Evolutionary conservation across 2,329 filamentous ascomycete genomes (phyloP), one percentile per base, ranked within the genome.

Genomic region (Fusarium sp.): DNA sequence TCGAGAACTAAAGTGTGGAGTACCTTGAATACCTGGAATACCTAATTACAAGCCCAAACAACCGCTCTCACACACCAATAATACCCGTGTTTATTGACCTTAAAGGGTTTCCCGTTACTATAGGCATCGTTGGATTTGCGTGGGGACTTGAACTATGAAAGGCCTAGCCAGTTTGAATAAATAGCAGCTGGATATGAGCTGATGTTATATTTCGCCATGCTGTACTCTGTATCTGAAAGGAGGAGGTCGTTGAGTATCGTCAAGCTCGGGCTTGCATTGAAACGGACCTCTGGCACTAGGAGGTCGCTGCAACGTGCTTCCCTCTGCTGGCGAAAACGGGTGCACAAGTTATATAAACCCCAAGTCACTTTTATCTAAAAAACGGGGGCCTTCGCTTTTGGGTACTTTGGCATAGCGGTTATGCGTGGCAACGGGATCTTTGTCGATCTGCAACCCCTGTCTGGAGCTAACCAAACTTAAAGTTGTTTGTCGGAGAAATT

Each of bases 361-460:
- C n/a, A n/a, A n/a, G n/a, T n/a, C n/a, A n/a, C n/a, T n/a, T n/a
- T n/a, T n/a, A n/a, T n/a, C n/a, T n/a, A n/a, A n/a, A n/a, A n/a
- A n/a, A n/a, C n/a, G n/a, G n/a, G n/a, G n/a, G n/a, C n/a, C n/a
- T n/a, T n/a, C n/a, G n/a, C n/a, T n/a, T n/a, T n/a, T n/a, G n/a
- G n/a, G n/a, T n/a, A n/a, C n/a, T n/a, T n/a, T n/a, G n/a, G n/a
- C n/a, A n/a, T n/a, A n/a, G n/a, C n/a, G n/a, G n/a, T n/a, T n/a
- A n/a, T n/a, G n/a, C n/a, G n/a, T n/a, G 27, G 41, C 23, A 57
- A 37, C 49, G 42, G 37, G 50, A 57, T 45, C 49, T 44, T 37
- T 38, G 43, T 53, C 44, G 56, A 63, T 63, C 60, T 55, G 15
- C 14, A 42, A 47, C 33, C 51, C 52, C 25, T 36, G 47, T 42